These are phyloP conservation scores for Pelargonium nanum DNA, from an alignment of 345 rosid species.

Conservation along the genomic window DNA sequence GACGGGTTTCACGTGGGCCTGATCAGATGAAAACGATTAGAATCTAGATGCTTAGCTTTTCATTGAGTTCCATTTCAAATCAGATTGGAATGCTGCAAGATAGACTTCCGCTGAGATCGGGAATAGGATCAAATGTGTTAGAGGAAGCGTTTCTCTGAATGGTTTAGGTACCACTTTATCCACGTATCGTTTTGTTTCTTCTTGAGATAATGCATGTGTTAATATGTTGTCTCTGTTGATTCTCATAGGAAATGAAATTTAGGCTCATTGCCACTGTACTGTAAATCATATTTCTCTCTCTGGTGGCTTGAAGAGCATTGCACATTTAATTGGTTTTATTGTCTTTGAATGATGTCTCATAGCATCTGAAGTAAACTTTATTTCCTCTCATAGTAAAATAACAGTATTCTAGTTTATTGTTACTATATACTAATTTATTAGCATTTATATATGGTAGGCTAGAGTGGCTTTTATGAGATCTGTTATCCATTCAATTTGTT, in stretches of 20 bases:
- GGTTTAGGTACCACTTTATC: not conserved
- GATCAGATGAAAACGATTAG: constrained; percentile 7
- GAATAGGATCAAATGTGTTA: not conserved
- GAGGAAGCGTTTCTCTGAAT: not conserved
- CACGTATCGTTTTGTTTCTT: not conserved
- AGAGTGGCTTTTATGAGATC: not conserved
- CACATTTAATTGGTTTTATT: too few relatives aligned
- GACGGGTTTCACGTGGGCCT: too few relatives aligned
- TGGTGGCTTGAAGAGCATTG: not conserved
- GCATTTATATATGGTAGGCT: not conserved
- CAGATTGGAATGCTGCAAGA: not conserved
- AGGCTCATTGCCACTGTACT: not conserved
- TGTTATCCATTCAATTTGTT: too few relatives aligned
- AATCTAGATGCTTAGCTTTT: not conserved
- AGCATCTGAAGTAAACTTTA: not conserved
- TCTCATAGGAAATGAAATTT: not conserved
- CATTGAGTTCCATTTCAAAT: too few relatives aligned
- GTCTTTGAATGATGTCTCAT: too few relatives aligned
- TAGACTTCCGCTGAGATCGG: not conserved
- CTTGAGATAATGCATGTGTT: not conserved
- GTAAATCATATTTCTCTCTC: not conserved
- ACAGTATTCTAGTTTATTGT: not conserved
- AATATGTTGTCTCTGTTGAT: too few relatives aligned
- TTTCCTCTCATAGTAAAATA: not conserved
- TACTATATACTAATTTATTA: not conserved